phyloP scores from a whole-genome alignment of 2,329 filamentous ascomycete species.

The Hymenoscyphus occultus region DNA sequence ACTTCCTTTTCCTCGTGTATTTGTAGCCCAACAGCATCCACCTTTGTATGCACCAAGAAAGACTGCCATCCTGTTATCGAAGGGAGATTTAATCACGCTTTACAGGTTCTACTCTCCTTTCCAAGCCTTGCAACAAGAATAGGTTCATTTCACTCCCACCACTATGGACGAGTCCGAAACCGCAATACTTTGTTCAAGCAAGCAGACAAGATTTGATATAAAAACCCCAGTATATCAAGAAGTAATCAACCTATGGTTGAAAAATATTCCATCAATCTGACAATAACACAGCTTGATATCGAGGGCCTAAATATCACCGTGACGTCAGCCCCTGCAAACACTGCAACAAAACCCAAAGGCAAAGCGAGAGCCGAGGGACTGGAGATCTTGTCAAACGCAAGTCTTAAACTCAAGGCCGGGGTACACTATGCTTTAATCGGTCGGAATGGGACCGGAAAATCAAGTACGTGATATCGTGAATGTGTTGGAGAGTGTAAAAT shows the following conservation, averaged over 20 bases:
- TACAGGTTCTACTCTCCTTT: too few species aligned
- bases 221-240: constrained; percentile 35
- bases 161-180: constrained; percentile 26
- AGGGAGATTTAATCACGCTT: too few species aligned
- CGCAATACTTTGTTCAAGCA: constrained; percentile 34
- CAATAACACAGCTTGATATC: constrained; percentile 56
- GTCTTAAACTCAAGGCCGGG: constrained; percentile 68
- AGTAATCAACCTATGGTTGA: constrained; percentile 17
- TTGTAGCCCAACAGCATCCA: too few species aligned
- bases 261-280: neutral
- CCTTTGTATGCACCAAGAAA: too few species aligned
- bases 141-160: constrained; percentile 1
- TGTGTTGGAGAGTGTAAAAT: neutral
- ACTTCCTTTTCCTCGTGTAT: too few species aligned
- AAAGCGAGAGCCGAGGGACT: constrained; percentile 49
- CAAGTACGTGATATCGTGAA: constrained; percentile 50
- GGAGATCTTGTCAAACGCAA: constrained; percentile 70
- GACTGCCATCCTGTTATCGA: too few species aligned
- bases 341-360: constrained; percentile 35
- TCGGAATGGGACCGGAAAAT: constrained; percentile 80
- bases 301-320: constrained; percentile 57
- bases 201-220: constrained; percentile 37
- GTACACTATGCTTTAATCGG: constrained; percentile 76
- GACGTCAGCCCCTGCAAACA: constrained; percentile 6
- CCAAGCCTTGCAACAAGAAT: too few species aligned